A percentile compares a stretch with the other conserved stretches of the same genome.
phyloP scores from a whole-genome alignment of 2,329 filamentous ascomycete species.

The Ascochyta lentis region DNA sequence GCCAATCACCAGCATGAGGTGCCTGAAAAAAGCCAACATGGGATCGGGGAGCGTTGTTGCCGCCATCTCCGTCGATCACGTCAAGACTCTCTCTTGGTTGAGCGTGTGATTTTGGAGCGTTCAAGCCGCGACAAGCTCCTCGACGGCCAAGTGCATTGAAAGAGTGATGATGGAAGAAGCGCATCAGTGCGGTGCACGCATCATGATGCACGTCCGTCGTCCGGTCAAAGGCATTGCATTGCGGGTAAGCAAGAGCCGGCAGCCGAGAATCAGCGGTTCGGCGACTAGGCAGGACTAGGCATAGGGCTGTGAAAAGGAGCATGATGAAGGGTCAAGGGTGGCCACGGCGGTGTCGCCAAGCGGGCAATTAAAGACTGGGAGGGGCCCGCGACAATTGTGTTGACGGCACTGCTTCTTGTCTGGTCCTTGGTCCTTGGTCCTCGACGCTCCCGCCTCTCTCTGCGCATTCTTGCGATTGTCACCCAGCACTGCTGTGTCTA shows the following conservation, averaged over 20 bases:
- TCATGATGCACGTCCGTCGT: background rate
- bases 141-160: background rate
- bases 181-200: background rate
- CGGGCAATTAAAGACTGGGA: slow-evolving; percentile 17
- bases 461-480: background rate
- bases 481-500: background rate
- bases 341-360: slow-evolving; percentile 8
- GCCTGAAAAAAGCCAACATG: slow-evolving; percentile 8
- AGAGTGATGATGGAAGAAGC: background rate
- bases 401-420: slow-evolving; percentile 2
- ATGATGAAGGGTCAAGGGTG: slow-evolving; percentile 13
- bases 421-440: slow-evolving; percentile 5
- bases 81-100: background rate
- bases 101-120: too few relatives aligned
- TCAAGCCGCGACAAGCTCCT: too few relatives aligned
- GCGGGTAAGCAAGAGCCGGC: background rate
- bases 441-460: slow-evolving; percentile 7
- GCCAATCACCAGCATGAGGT: slow-evolving; percentile 11
- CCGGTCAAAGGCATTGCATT: background rate
- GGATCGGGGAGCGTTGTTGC: background rate
- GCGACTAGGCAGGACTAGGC: slow-evolving; percentile 13
- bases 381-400: slow-evolving; percentile 6
- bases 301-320: slow-evolving; percentile 11
- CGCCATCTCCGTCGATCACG: slow-evolving; percentile 6
- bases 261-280: slow-evolving; percentile 4